phyloP scores from a whole-genome alignment of 768 basidiomycete genomes.

The Ephemerocybe angulata region DNA sequence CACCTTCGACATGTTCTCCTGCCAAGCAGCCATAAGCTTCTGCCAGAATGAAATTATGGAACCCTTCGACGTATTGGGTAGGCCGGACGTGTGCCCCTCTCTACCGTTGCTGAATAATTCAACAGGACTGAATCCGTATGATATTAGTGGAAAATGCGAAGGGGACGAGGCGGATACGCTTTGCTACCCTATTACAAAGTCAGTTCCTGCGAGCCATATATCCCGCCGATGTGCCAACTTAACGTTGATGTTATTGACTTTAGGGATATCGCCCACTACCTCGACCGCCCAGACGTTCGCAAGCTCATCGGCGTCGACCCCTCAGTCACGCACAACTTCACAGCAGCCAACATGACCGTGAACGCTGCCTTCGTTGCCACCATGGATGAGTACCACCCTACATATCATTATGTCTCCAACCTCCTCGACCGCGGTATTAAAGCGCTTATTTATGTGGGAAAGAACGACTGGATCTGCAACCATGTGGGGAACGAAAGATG shows the following conservation, averaged over 20 bases:
- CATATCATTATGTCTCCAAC: constrained; percentile 56
- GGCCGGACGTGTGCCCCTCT: constrained; percentile 14
- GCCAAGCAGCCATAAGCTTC: constrained; percentile 57
- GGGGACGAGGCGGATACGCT: constrained; percentile 43
- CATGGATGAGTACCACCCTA: constrained; percentile 42
- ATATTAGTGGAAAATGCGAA: constrained; percentile 51
- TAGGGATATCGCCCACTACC: constrained; percentile 58
- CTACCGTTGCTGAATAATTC: not conserved
- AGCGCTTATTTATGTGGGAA: constrained; percentile 67
- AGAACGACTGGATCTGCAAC: constrained; percentile 73
- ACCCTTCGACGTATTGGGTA: constrained; percentile 39
- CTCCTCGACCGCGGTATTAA: constrained; percentile 72
- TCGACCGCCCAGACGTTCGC: constrained; percentile 54
- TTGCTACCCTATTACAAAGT: constrained; percentile 57
- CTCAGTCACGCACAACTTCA: constrained; percentile 30
- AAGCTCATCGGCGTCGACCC: constrained; percentile 59
- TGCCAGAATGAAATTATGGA: constrained; percentile 50
- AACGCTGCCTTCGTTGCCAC: constrained; percentile 42
- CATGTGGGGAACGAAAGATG: constrained; percentile 73
- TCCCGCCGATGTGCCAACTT: not conserved
- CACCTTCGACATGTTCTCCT: constrained; percentile 60
- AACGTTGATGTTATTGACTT: not conserved
- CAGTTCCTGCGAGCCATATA: not conserved
- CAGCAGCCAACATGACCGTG: constrained; percentile 37
- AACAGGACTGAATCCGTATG: constrained; percentile 35